Base-by-base conservation (phyloP, 441 rosid genomes). In the Syzygium syzygioides region DNA sequence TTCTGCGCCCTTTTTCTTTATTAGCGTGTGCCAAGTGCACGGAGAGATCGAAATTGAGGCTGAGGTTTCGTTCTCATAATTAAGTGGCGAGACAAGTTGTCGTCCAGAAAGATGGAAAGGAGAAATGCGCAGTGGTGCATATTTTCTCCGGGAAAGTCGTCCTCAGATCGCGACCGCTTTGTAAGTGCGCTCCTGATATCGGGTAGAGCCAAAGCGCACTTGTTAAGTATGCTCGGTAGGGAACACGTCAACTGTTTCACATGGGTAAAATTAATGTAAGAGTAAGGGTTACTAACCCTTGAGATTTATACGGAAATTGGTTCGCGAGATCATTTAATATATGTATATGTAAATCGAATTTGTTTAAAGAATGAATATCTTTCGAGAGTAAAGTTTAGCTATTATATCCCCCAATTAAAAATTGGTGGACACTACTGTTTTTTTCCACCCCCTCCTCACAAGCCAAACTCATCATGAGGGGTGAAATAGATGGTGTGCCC, bases 341-440 rank as follows among this genome's bases (percentile, higher is more conserved):
- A 6, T 59, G 1, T 1, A 13, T 1, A 20, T 20, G 6, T 25
- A 20, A 11, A 71, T 71, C 0, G 14, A 1, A 34, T 2, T 68
- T 34, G 6, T 34, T 20, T 9, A 57, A 57, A 68, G 37, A 14
- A 34, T 3, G 20, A 34, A 41, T 76, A 23, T 41, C 83, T 41
- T 76, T 41, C 53, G 25, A 76, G 41, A 76, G 83, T 6, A 25
- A 76, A 76, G 53, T 37, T 2, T 11, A 20, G 15, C 50, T 11
- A 71, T 71, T 37, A 23, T 26, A 71, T 20, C 50, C 50, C 4
- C 48, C 48, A 45, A 71, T 34, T 28, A 71, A 34, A 37, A 20
- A 20, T 71, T 13, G 50, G 7, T 25, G 15, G 14, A 71, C 13
- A 13, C 80, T 11, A 71, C 80, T 34, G 11, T 71, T 68, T 34